Conservation (phyloP, 768 basidiomycete genomes). For the Lactifluus piperatus region DNA sequence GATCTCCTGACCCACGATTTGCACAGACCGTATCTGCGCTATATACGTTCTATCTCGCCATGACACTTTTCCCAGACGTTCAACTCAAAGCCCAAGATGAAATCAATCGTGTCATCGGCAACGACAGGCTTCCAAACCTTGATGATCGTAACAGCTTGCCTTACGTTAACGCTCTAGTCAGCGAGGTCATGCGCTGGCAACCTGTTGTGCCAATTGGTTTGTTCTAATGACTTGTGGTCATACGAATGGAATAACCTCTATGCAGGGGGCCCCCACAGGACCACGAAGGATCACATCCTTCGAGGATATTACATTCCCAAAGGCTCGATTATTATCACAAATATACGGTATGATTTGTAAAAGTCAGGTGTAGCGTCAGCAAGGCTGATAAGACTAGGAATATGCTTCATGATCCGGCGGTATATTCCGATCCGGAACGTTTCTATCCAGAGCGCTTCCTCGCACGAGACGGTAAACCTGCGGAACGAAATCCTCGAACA, state of each 20-base stretch:
- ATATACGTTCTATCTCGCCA: conserved; percentile 15
- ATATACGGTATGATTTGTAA: conserved; percentile 25
- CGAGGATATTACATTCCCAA: conserved; percentile 25
- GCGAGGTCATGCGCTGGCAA: conserved; percentile 20
- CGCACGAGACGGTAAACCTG: background rate
- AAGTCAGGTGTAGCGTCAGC: too few relatives aligned
- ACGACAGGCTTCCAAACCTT: conserved; percentile 14
- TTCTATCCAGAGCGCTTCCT: conserved; percentile 28
- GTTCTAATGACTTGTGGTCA: background rate
- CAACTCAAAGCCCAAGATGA: conserved; percentile 19
- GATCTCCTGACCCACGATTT: background rate
- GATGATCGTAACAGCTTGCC: conserved; percentile 17
- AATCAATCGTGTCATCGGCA: conserved; percentile 19
- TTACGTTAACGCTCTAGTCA: conserved; percentile 17
- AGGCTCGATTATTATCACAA: conserved; percentile 29
- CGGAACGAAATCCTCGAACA: conserved; percentile 16
- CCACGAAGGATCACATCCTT: background rate
- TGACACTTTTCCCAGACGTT: conserved; percentile 18
- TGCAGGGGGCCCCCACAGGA: conserved; percentile 1
- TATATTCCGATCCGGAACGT: conserved; percentile 21
- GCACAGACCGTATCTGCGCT: conserved; percentile 9
- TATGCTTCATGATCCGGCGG: conserved; percentile 24
- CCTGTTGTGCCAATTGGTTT: conserved; percentile 9
- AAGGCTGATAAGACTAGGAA: conserved; percentile 16
- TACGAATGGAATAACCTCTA: background rate